Base-by-base conservation (phyloP, 345 rosid genomes). In the Moricandia arvensis region DNA sequence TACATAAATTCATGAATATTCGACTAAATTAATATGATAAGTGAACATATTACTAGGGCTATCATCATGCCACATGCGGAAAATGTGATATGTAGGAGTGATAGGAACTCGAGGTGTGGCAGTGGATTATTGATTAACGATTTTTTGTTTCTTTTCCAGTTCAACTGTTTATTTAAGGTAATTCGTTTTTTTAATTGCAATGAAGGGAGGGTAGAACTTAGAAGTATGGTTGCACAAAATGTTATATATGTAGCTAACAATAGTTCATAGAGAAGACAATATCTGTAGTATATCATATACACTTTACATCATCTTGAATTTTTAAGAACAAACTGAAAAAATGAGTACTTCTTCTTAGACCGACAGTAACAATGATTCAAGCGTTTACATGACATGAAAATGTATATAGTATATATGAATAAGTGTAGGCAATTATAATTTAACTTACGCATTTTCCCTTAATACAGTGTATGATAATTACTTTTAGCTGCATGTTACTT, bases 11-110 rank as follows among this genome's bases (percentile, higher is more conserved):
- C 54, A 7, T 43, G 16, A 57, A 26, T 34, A 34, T 59, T 65
- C 43, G 30, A 71, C 13, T 71, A 33, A 43, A 53, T 17, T 62
- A 29, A n/a, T 59, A 21, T 71, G 68, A 59, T 66, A 72, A 58
- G 81, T 65, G 58, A 69, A 62, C 69, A 59, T 72, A 35, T 71
- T 72, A 59, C 17, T 30, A 55, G 65, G 21, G 55, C 55, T 58
- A 45, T 49, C 21, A 57, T 63, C 76, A 65, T 72, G 77, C 63
- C 73, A 78, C 77, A 72, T 72, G 77, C 77, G 18, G 30, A 66
- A 72, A 78, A 78, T 78, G 77, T 78, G 77, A 61, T 60, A 70
- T 77, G 72, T 77, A 45, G 75, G 71, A 77, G 37, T 24, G 71
- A 76, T 54, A 69, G 71, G 80, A 69, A 70, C 75, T 77, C 31